These are phyloP conservation scores for Fusarium chlamydosporum DNA, from an alignment of 2,329 filamentous ascomycete species.

Conservation along the genomic window DNA sequence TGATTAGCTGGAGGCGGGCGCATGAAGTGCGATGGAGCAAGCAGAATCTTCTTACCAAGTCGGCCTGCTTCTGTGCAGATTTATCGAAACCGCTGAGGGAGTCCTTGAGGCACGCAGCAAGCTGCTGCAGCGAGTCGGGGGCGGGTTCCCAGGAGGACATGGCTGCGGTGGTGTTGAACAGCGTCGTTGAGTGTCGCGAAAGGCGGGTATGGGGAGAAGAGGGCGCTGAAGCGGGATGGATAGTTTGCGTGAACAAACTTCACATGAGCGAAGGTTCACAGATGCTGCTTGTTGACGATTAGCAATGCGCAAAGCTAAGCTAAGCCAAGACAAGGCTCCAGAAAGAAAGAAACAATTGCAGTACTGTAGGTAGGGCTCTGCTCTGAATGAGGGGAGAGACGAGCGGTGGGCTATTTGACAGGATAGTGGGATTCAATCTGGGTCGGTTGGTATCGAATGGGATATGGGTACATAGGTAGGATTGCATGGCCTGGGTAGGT, in stretches of 20 bases:
- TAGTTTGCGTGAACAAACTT: constrained; percentile 40
- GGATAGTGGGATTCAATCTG: constrained; percentile 32
- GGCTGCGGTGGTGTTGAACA: constrained; percentile 51
- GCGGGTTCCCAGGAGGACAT: constrained; percentile 96
- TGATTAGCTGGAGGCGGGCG: constrained; percentile 42
- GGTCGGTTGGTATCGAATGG: constrained; percentile 19
- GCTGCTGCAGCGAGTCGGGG: constrained; percentile 87
- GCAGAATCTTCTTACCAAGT: constrained; percentile 75
- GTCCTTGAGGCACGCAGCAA: constrained; percentile 90
- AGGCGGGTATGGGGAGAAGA: constrained; percentile 31
- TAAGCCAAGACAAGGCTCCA: constrained; percentile 25
- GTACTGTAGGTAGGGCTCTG: constrained; percentile 29
- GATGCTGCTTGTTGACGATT: constrained; percentile 45
- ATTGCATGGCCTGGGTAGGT: constrained; percentile 12
- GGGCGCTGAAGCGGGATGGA: constrained; percentile 36
- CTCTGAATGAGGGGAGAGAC: constrained; percentile 34
- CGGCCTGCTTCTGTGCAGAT: constrained; percentile 87
- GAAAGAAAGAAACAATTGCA: constrained; percentile 29
- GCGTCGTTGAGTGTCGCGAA: constrained; percentile 38
- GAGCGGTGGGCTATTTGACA: constrained; percentile 45
- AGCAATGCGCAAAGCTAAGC: constrained; percentile 43
- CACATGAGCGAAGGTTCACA: constrained; percentile 49
- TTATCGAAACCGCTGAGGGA: constrained; percentile 89
- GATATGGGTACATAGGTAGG: constrained; percentile 32
- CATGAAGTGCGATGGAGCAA: constrained; percentile 27